Conservation (phyloP, 306 rosid species). For the Hippophae gyantsensis region DNA sequence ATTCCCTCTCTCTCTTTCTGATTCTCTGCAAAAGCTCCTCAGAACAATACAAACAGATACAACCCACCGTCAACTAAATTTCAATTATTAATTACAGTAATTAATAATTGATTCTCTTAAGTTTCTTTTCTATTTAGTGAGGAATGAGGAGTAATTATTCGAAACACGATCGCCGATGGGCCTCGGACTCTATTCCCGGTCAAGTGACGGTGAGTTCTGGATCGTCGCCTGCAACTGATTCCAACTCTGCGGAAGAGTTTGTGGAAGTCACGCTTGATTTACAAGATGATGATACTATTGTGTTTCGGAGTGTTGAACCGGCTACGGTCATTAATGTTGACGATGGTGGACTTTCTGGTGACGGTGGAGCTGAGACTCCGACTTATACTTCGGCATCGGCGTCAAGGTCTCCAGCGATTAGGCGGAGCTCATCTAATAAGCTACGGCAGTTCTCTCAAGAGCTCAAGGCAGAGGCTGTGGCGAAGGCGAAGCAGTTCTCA, state of each 20-base stretch:
- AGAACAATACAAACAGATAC: too few species aligned
- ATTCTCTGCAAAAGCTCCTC: too few species aligned
- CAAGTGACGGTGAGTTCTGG: conserved; percentile 29
- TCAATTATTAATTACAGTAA: too few species aligned
- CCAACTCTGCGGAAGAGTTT: conserved; percentile 57
- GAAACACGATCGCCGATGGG: conserved; percentile 67
- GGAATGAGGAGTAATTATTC: conserved; percentile 37
- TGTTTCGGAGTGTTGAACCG: conserved; percentile 92
- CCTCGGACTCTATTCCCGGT: conserved; percentile 58
- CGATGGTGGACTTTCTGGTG: conserved; percentile 10
- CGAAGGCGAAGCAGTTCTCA: conserved; percentile 81
- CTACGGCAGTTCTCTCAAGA: conserved; percentile 86
- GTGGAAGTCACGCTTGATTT: conserved; percentile 92
- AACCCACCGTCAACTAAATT: too few species aligned
- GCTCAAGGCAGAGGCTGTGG: conserved; percentile 86
- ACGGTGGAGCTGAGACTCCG: conserved; percentile 41
- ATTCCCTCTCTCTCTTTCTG: too few species aligned
- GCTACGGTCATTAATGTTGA: conserved; percentile 50
- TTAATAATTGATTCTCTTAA: too few species aligned
- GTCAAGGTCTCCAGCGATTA: conserved; percentile 51
- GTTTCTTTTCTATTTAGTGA: neutral
- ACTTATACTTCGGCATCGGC: conserved; percentile 11
- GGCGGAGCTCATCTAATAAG: conserved; percentile 51
- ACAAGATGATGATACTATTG: conserved; percentile 75
- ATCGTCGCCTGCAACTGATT: conserved; percentile 64